Percentiles rank a stretch among this genome's conserved stretches.
phyloP scores from a whole-genome alignment of 805 yeast species.

The Candida parachauliodes region DNA sequence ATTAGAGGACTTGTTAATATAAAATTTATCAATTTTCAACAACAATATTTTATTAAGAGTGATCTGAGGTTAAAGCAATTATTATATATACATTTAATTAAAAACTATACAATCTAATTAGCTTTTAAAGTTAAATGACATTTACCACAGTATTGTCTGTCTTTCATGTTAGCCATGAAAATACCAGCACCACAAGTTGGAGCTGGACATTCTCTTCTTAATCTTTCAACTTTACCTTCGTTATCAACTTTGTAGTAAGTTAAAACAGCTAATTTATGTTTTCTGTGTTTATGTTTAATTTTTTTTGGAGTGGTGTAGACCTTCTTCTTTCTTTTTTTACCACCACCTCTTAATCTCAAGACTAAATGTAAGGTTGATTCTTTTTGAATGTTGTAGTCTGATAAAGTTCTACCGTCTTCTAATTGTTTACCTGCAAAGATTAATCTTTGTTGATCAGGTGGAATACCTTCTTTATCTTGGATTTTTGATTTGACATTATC shows the following conservation, averaged over 20 bases:
- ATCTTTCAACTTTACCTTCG: slow-evolving; percentile 97
- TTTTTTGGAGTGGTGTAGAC: slow-evolving; percentile 99
- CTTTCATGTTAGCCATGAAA: slow-evolving; percentile 98
- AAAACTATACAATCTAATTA: slow-evolving; percentile 14
- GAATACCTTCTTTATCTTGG: slow-evolving; percentile 99
- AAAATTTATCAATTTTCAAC: background rate
- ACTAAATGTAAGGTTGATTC: slow-evolving; percentile 97
- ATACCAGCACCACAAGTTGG: slow-evolving; percentile 97
- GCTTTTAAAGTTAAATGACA: slow-evolving; percentile 91
- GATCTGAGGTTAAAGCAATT: too few relatives aligned
- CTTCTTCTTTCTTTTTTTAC: slow-evolving; percentile 99
- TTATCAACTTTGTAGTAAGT: slow-evolving; percentile 99
- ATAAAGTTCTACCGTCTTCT: slow-evolving; percentile 98
- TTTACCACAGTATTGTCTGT: slow-evolving; percentile 99
- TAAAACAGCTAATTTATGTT: slow-evolving; percentile 98
- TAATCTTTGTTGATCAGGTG: slow-evolving; percentile 99
- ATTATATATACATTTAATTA: background rate
- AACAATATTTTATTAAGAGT: slow-evolving; percentile 1
- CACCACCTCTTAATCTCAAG: slow-evolving; percentile 93
- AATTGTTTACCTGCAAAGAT: slow-evolving; percentile 99
- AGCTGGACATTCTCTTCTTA: slow-evolving; percentile 96
- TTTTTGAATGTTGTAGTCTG: slow-evolving; percentile 99
- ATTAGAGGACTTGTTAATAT: background rate
- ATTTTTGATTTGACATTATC: slow-evolving; percentile 98
- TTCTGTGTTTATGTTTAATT: slow-evolving; percentile 99